Percentiles rank a stretch among this genome's conserved stretches.
phyloP scores from a whole-genome alignment of 345 rosid species.

The Salix brachista region DNA sequence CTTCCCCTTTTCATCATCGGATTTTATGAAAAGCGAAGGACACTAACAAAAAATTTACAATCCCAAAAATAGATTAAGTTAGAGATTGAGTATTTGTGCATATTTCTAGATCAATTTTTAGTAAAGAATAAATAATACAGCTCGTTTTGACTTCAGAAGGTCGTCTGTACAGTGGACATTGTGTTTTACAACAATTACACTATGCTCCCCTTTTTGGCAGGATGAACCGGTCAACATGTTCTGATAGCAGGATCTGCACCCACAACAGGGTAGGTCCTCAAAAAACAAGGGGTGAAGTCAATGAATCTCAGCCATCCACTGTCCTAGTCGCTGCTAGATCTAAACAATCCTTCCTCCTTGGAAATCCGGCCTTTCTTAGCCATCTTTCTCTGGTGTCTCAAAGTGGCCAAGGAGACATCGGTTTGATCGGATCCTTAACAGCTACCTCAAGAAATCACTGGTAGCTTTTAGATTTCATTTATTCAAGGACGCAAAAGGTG shows the following conservation, averaged over 20 bases:
- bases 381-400: neutral
- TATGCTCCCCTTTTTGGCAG: neutral
- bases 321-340: neutral
- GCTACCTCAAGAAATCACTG: neutral
- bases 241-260: neutral
- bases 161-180: neutral
- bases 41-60: neutral
- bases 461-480: neutral
- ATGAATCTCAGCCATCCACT: neutral
- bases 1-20: too few relatives aligned
- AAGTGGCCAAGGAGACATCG: neutral
- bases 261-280: neutral
- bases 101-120: neutral
- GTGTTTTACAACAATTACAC: neutral
- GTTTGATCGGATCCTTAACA: constrained; percentile 9
- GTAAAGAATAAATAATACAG: constrained; percentile 5
- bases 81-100: neutral
- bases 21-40: too few relatives aligned
- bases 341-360: neutral
- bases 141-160: neutral
- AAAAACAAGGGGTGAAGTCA: neutral
- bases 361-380: too few relatives aligned
- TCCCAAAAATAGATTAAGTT: neutral
- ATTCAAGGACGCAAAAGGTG: constrained; percentile 40
- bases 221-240: neutral